Evolutionary conservation across 164 flowering plant species (phyloP), one percentile per base, ranked within the genome.

Genomic region (Chimonanthus praecox): DNA sequence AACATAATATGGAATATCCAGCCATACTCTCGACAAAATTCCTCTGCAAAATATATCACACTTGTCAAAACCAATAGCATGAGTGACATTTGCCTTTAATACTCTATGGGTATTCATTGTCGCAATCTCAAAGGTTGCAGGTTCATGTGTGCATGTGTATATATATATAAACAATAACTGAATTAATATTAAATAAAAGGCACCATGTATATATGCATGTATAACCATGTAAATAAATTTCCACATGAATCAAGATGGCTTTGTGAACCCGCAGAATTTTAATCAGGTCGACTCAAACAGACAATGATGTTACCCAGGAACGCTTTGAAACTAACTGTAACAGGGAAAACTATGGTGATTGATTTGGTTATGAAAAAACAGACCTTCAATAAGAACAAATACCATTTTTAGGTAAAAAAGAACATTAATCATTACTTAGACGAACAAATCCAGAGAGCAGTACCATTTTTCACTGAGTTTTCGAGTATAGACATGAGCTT

Each of bases 1-100:
- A 96, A 85, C 98, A 96, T 47, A 96, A 90, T 48, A 96, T 83
- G 44, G 99, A 96, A 83, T 96, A 94, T 49, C 99, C 99, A 70
- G 99, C 99, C 99, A 96, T 96, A 80, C 99, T 96, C 84, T 96
- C 99, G 64, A 96, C 99, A 79, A 94, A 96, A 76, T 96, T 96
- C 73, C 99, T 87, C 99, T 95, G 98, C 83, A 80, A 60, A 71
- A 79, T 65, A 44, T 54, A 78, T 49, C 45, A 33, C 15, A 64
- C 3, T 15, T 43, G 18, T 72, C 63, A 74, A 64, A 69, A 54
- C 5, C 16, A 54, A n/a, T n/a, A 54, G 5, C 4, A 54, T 13
- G 16, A 33, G 33, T 33, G 33, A 33, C 33, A 33, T 33, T 33
- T 33, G 33, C 33, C 33, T 33, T 33, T 33, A 33, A 33, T 33